Evolutionary conservation across 768 basidiomycete species (phyloP), one percentile per base, ranked within the genome.

Genomic region (Boletus edulis): DNA sequence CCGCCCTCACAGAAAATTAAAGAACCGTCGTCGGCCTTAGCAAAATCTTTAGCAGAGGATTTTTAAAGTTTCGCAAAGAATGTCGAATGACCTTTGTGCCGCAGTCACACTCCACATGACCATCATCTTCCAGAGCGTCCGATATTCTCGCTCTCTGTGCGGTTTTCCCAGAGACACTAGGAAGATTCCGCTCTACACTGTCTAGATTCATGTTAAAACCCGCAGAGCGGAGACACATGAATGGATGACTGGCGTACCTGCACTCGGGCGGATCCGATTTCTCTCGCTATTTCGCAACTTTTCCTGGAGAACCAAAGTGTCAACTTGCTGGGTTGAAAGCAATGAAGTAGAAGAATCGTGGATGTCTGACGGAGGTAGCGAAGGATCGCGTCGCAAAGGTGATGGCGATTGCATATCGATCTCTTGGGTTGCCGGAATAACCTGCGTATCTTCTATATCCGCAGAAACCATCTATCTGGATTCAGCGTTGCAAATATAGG

Each of bases 61-160:
- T 43, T 13, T 29, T n/a, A n/a, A 27, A 6, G 29, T 44, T 31
- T 49, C 45, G 27, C 51, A 17, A 52, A n/a, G 9, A 32, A 20
- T 31, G 12, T 42, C 17, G 40, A 42, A 49, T 44, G 35, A 87
- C 89, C 47, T 57, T 58, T 51, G 88, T 77, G 6, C 80, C 84
- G 62, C 90, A 92, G 58, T 87, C 86, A 61, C 90, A 91, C n/a
- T 83, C 72, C 22, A 86, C 59, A 3, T 72, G 78, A 11, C 70
- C 71, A 56, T 80, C 77, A 11, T 62, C 67, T 34, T 63, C 65
- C 37, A 54, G 49, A 20, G 38, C 43, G 37, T 57, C 55, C 42
- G 51, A 51, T 39, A 42, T 52, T 51, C 52, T 46, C 61, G 56
- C 45, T n/a, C 27, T 52, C 44, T 47, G 55, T n/a, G 29, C 17